These are phyloP conservation scores for Helichrysum umbraculigerum DNA, from an alignment of 129 eudicot genomes.

Conservation along the genomic window DNA sequence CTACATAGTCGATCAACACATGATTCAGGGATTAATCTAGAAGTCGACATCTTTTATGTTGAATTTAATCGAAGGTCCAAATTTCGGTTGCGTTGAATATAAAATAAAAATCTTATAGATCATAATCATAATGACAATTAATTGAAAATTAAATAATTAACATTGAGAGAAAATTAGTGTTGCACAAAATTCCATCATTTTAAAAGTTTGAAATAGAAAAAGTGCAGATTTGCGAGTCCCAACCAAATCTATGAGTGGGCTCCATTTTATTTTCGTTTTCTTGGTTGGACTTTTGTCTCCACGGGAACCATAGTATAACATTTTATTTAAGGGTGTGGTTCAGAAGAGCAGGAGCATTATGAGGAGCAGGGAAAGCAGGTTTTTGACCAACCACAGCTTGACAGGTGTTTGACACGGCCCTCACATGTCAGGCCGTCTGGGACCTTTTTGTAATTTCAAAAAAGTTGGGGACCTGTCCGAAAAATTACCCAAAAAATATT, in stretches of 20 bases:
- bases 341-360: too few species aligned
- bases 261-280: slow-evolving; percentile 23
- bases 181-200: slow-evolving; percentile 11
- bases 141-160: too few species aligned
- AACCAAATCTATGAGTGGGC: slow-evolving; percentile 43
- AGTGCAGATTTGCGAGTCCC: slow-evolving; percentile 34
- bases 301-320: background rate
- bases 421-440: too few species aligned
- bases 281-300: slow-evolving; percentile 36
- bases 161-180: background rate
- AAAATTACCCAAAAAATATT: too few species aligned
- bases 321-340: too few species aligned
- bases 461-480: too few species aligned
- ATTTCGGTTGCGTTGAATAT: background rate
- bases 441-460: too few species aligned
- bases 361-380: too few species aligned
- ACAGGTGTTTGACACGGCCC: too few species aligned
- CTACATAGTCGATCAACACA: too few species aligned
- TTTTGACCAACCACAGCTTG: too few species aligned
- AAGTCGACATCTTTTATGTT: background rate
- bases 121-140: too few species aligned
- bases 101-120: background rate
- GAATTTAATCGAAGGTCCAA: background rate
- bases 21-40: background rate
- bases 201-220: slow-evolving; percentile 16